A percentile compares a stretch with the other conserved stretches of the same genome.
phyloP scores from a whole-genome alignment of 2,329 filamentous ascomycete species.

The Ophiocordyceps polyrhachis-furcata region DNA sequence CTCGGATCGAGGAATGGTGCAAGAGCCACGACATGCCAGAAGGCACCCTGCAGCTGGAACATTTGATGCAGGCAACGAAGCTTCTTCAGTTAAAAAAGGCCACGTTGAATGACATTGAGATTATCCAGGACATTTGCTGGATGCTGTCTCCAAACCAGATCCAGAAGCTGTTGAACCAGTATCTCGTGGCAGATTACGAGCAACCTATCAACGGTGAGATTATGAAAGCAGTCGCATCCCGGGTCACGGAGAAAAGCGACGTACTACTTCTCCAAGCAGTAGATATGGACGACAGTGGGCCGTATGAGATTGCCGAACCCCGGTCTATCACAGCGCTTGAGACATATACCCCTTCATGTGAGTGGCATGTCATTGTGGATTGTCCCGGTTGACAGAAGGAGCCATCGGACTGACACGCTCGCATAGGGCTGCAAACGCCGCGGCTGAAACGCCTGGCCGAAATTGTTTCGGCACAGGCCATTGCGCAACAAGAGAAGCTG shows the following conservation, averaged over 20 bases:
- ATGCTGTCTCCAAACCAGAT: slow-evolving; percentile 99
- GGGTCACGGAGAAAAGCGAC: slow-evolving; percentile 96
- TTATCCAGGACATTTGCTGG: slow-evolving; percentile 99
- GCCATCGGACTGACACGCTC: not conserved
- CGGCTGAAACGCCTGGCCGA: slow-evolving; percentile 91
- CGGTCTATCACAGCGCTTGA: slow-evolving; percentile 89
- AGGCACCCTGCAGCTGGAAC: slow-evolving; percentile 89
- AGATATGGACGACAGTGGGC: slow-evolving; percentile 97
- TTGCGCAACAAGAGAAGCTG: slow-evolving; percentile 81
- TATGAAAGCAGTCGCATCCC: slow-evolving; percentile 96
- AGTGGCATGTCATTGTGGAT: slow-evolving; percentile 15
- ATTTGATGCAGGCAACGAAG: slow-evolving; percentile 99
- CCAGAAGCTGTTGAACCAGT: slow-evolving; percentile 96
- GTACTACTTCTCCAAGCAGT: slow-evolving; percentile 84
- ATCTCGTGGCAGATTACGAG: slow-evolving; percentile 95
- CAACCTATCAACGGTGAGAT: slow-evolving; percentile 99
- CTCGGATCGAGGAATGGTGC: slow-evolving; percentile 97
- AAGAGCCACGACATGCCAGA: slow-evolving; percentile 99
- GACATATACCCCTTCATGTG: slow-evolving; percentile 95
- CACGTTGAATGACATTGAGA: slow-evolving; percentile 96
- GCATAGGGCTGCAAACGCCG: slow-evolving; percentile 78
- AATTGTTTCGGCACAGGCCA: slow-evolving; percentile 90
- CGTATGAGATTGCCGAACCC: slow-evolving; percentile 95
- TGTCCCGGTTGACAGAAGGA: too few relatives aligned
- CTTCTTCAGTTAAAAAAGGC: slow-evolving; percentile 97